Percentiles rank a stretch among this genome's conserved stretches.
phyloP scores from a whole-genome alignment of 2,329 filamentous ascomycete species.

The Sclerotiophoma versabilis region DNA sequence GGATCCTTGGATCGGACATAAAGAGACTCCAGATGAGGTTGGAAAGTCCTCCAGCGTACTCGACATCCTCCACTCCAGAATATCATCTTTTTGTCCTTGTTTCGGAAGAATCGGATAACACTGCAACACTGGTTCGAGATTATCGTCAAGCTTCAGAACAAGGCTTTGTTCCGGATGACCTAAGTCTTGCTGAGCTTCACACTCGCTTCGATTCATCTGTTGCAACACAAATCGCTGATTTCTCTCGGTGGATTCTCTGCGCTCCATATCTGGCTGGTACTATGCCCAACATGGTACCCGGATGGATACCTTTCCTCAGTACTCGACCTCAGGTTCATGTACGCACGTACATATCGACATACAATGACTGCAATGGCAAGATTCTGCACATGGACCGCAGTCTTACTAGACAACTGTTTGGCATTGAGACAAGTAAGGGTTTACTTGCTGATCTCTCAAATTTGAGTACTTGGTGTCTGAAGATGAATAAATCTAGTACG shows the following conservation, averaged over 20 bases:
- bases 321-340: background rate
- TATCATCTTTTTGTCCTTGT: background rate
- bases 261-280: background rate
- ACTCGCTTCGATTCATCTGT: background rate
- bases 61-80: background rate
- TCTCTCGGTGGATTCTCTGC: background rate
- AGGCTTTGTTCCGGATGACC: background rate
- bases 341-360: background rate
- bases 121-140: background rate
- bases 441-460: too few species aligned
- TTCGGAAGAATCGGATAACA: background rate
- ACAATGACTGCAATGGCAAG: background rate
- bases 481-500: too few species aligned
- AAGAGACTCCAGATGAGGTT: background rate
- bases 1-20: background rate
- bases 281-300: background rate
- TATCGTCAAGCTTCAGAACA: background rate
- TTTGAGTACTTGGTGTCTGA: too few species aligned
- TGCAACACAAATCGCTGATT: background rate
- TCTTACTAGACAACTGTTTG: background rate
- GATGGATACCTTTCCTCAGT: background rate
- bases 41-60: background rate
- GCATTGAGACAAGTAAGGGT: background rate
- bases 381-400: background rate
- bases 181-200: background rate